A percentile compares a stretch with the other conserved stretches of the same genome.
Conservation (phyloP, 148 eudicot species). For the Fagopyrum esculentum region DNA sequence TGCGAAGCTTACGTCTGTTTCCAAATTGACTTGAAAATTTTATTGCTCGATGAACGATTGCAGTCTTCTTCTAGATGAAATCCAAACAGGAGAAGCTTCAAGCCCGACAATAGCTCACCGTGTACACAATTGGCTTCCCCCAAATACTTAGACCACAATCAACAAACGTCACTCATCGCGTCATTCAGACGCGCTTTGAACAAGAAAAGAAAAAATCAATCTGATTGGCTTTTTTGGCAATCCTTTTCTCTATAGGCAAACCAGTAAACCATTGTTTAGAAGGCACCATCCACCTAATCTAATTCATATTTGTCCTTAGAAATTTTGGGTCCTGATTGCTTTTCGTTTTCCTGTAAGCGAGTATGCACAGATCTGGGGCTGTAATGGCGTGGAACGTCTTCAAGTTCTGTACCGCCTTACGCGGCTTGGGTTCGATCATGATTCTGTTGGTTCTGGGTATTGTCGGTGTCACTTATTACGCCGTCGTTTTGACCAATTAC, state of each 20-base stretch:
- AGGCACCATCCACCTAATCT: neutral
- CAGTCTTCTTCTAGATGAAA: too few species aligned
- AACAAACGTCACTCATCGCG: neutral
- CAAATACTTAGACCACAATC: neutral
- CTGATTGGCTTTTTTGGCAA: neutral
- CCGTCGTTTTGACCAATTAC: slow-evolving; percentile 73
- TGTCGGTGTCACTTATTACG: slow-evolving; percentile 86
- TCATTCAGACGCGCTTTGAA: neutral
- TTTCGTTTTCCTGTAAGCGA: neutral
- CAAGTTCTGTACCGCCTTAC: slow-evolving; percentile 79
- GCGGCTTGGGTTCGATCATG: slow-evolving; percentile 94
- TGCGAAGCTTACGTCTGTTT: too few species aligned
- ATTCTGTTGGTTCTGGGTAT: slow-evolving; percentile 75
- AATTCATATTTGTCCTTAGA: neutral
- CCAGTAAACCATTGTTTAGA: slow-evolving; percentile 1
- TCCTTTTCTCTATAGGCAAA: slow-evolving; percentile 4
- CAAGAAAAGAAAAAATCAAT: neutral
- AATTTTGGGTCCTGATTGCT: slow-evolving; percentile 3
- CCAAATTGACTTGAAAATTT: too few species aligned
- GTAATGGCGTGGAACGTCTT: slow-evolving; percentile 99
- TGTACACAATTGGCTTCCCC: neutral
- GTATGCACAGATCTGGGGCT: slow-evolving; percentile 79
- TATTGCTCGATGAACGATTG: too few species aligned
- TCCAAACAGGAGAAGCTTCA: neutral
- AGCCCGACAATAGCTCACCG: neutral